These are phyloP conservation scores for Wickerhamiella nectarea DNA, from an alignment of 805 yeast species.

Conservation along the genomic window DNA sequence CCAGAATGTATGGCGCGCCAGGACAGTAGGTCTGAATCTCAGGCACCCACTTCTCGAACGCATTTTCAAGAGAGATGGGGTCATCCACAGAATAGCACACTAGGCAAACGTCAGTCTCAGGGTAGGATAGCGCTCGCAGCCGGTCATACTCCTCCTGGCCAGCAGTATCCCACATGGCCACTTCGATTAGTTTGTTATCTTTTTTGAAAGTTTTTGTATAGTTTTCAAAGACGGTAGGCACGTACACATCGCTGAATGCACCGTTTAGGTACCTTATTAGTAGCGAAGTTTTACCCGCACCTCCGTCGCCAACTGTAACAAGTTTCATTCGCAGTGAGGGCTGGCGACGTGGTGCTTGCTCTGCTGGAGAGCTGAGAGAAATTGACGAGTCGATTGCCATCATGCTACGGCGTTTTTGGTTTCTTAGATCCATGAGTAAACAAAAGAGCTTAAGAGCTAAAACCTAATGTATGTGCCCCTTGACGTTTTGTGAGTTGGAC, in stretches of 20 bases:
- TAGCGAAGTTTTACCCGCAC: slow-evolving; percentile 80
- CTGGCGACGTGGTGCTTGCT: neutral
- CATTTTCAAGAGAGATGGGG: slow-evolving; percentile 51
- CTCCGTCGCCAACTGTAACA: slow-evolving; percentile 82
- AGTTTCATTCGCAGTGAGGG: slow-evolving; percentile 38
- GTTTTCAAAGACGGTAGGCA: slow-evolving; percentile 76
- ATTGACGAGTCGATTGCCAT: slow-evolving; percentile 10
- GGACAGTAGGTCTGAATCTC: slow-evolving; percentile 78
- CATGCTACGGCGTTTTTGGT: slow-evolving; percentile 15
- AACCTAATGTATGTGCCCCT: neutral
- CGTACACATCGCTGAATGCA: slow-evolving; percentile 55
- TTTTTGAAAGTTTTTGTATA: slow-evolving; percentile 45
- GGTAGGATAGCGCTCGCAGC: slow-evolving; percentile 62
- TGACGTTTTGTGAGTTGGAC: too few species aligned
- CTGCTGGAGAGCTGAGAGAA: neutral
- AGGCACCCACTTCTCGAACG: slow-evolving; percentile 74
- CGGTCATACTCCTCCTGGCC: slow-evolving; percentile 82
- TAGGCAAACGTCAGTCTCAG: slow-evolving; percentile 62
- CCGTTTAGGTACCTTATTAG: slow-evolving; percentile 53
- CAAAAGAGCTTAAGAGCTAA: neutral
- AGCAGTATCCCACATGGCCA: slow-evolving; percentile 82
- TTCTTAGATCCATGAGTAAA: slow-evolving; percentile 15
- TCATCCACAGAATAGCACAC: slow-evolving; percentile 64
- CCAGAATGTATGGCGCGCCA: slow-evolving; percentile 58
- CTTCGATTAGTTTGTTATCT: slow-evolving; percentile 40